Base-by-base conservation (phyloP, 192 early-diverging fungal genomes). In the Rhizophlyctis rosea region DNA sequence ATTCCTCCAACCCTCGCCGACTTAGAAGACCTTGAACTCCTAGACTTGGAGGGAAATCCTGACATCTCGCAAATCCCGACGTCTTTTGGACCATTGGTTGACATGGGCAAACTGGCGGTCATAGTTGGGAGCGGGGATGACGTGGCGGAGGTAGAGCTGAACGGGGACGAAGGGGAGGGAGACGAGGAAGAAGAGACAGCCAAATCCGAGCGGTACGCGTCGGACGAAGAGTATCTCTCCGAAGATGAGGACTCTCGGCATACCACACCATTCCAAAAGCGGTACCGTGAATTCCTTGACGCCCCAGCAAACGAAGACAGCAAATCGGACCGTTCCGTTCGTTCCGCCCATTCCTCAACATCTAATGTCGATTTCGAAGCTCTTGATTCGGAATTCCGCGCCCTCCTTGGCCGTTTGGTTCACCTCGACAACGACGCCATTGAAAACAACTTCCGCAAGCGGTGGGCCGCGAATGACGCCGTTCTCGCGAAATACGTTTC, bases 11-110 rank as follows among this genome's bases (percentile, higher is more conserved):
- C 21, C 25, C 44, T 79, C n/a, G 50, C 69, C 24, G 73, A 76
- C 4, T 44, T 79, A 18, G 33, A 28, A 9, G 68, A 73, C 36
- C 68, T 79, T 16, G 67, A 72, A n/a, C 34, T 79, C 34, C 68
- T 79, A 32, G 77, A 79, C 54, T 48, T 79, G n/a, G 67, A 65
- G 24, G 53, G 57, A 31, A 79, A 79, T 60, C 28, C 33, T 1
- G 62, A 32, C 13, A n/a, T n/a, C n/a, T n/a, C n/a, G n/a, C 7
- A 34, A 4, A 23, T 73, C 7, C 71, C 73, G 0, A 11, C 77
- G 25, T 34, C 71, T 3, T 63, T 70, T 34, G 67, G 65, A 21
- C 68, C 69, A 0, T 39, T 79, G 35, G 47, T 62, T 31, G 67
- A 68, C 28, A 47, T 27, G 34, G 59, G 67, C 11, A 34, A 49